Evolutionary conservation across 768 basidiomycete species (phyloP).

Genomic region (Mycena rosella): DNA sequence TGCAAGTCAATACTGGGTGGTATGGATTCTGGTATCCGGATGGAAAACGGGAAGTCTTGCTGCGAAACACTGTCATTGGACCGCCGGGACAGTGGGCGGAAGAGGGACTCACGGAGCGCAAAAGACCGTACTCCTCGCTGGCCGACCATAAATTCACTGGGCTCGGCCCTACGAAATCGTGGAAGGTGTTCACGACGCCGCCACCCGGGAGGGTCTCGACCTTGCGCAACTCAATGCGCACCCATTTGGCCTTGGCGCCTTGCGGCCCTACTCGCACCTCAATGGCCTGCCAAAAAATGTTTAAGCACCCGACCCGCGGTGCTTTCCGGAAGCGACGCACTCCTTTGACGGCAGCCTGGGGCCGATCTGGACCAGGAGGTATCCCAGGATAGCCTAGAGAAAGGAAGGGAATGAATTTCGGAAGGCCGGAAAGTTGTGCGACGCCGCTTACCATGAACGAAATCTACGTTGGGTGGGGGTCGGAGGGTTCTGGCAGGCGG

Average conservation of each 20-base stretch:
- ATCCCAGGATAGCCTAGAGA: slow-evolving; percentile 85
- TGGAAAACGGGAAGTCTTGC: slow-evolving; percentile 92
- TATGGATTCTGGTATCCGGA: slow-evolving; percentile 93
- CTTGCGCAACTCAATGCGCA: slow-evolving; percentile 91
- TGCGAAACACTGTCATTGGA: slow-evolving; percentile 44
- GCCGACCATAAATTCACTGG: slow-evolving; percentile 89
- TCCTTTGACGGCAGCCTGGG: slow-evolving; percentile 87
- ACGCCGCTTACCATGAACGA: slow-evolving; percentile 75
- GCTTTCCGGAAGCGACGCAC: slow-evolving; percentile 60
- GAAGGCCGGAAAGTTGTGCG: neutral
- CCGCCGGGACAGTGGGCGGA: slow-evolving; percentile 12
- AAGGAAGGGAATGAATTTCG: slow-evolving; percentile 20
- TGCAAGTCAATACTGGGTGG: slow-evolving; percentile 89
- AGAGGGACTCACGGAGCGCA: slow-evolving; percentile 71
- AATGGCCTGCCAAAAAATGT: slow-evolving; percentile 69
- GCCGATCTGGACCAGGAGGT: slow-evolving; percentile 82
- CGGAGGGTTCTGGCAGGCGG: slow-evolving; percentile 72
- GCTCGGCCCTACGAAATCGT: slow-evolving; percentile 84
- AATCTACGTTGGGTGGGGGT: slow-evolving; percentile 91
- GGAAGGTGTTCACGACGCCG: slow-evolving; percentile 76
- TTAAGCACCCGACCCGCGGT: slow-evolving; percentile 26
- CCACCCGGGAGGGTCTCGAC: slow-evolving; percentile 87
- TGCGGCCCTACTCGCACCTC: slow-evolving; percentile 83
- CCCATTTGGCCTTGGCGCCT: slow-evolving; percentile 92
- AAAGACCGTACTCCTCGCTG: slow-evolving; percentile 75